Evolutionary conservation across 768 basidiomycete genomes (phyloP).

Genomic region (Agrocybe pediades): DNA sequence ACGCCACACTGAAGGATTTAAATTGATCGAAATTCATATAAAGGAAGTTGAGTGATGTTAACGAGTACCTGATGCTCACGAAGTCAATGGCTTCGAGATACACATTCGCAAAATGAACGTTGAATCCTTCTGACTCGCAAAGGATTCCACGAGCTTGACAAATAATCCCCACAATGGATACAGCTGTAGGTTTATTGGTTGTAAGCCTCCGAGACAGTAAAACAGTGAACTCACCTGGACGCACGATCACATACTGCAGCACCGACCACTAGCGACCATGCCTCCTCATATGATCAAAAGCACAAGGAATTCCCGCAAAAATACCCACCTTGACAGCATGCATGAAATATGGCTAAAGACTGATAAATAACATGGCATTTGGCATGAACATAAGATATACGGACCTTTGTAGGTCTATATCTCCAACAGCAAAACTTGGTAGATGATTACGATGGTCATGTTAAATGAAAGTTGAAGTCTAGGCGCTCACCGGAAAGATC

Average conservation of each 20-base stretch:
- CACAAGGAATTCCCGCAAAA: no score
- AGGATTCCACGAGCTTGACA: slow-evolving; percentile 70
- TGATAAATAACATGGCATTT: background rate
- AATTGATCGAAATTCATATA: background rate
- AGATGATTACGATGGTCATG: background rate
- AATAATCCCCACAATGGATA: slow-evolving; percentile 79
- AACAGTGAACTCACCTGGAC: slow-evolving; percentile 38
- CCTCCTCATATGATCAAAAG: background rate
- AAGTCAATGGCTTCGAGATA: slow-evolving; percentile 79
- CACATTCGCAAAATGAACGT: slow-evolving; percentile 60
- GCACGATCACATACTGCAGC: slow-evolving; percentile 83
- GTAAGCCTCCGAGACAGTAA: slow-evolving; percentile 44
- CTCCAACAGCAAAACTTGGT: slow-evolving; percentile 78
- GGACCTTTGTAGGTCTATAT: slow-evolving; percentile 81
- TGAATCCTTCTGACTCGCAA: slow-evolving; percentile 66
- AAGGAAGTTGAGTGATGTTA: background rate
- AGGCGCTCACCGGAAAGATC: slow-evolving; percentile 56
- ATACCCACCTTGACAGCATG: slow-evolving; percentile 73
- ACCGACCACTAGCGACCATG: slow-evolving; percentile 67
- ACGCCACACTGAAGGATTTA: slow-evolving; percentile 68
- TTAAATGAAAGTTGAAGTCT: background rate
- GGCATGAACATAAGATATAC: slow-evolving; percentile 6
- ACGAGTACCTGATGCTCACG: slow-evolving; percentile 72
- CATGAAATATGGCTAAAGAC: slow-evolving; percentile 79
- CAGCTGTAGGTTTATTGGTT: slow-evolving; percentile 67